Evolutionary conservation across 192 early-diverging fungal genomes (phyloP).

Genomic region (Coemansia umbellata): DNA sequence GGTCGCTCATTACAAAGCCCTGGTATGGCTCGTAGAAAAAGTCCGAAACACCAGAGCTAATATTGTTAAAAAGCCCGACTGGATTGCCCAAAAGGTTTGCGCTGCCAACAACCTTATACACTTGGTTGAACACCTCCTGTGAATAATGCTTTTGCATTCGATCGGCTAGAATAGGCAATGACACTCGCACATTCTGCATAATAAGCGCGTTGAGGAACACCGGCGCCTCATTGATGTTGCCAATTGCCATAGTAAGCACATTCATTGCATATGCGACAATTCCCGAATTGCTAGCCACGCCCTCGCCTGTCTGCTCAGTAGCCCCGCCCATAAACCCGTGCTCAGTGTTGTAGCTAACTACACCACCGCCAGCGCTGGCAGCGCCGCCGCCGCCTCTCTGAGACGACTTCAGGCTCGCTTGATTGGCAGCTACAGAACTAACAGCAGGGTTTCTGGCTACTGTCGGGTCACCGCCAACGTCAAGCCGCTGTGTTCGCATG

Average conservation of each 20-base stretch:
- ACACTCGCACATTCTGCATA: constrained; percentile 85
- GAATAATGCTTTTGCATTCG: constrained; percentile 83
- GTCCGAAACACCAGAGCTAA: constrained; percentile 91
- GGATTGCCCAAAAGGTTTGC: constrained; percentile 98
- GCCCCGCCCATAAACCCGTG: constrained; percentile 3
- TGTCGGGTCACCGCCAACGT: constrained; percentile 26
- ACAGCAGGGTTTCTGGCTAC: constrained; percentile 3
- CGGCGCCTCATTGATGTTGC: constrained; percentile 94
- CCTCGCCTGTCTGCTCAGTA: constrained; percentile 30
- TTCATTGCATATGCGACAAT: constrained; percentile 63
- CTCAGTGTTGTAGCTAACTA: constrained; percentile 18
- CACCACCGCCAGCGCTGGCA: background rate
- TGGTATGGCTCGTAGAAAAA: constrained; percentile 98
- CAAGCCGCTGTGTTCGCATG: constrained; percentile 62
- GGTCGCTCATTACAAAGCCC: constrained; percentile 91
- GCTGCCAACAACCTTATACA: constrained; percentile 85
- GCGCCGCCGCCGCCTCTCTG: background rate
- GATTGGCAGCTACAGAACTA: background rate
- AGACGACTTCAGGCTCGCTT: background rate
- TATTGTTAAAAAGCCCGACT: constrained; percentile 92
- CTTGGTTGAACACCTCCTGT: constrained; percentile 82
- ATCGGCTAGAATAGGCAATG: constrained; percentile 67
- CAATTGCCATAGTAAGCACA: constrained; percentile 95
- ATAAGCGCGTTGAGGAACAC: constrained; percentile 84
- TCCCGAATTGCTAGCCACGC: constrained; percentile 32